Evolutionary conservation across 1,284 basidiomycete genomes (phyloP).

Genomic region (Austroboletus olivaceoglutinosus): DNA sequence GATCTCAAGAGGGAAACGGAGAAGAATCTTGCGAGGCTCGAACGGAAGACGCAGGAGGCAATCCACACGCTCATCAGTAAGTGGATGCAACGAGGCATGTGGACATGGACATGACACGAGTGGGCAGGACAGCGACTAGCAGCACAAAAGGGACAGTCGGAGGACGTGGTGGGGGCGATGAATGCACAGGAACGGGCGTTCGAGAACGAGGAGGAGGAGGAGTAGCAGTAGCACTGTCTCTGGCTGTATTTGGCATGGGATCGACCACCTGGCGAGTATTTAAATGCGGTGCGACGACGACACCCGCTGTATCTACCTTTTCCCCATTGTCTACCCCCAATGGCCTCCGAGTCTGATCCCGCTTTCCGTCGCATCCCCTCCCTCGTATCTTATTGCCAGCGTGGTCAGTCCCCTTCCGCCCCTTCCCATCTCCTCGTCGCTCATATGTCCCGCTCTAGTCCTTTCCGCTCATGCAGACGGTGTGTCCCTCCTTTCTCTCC

Average conservation of each 20-base stretch:
- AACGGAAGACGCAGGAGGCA: constrained; percentile 87
- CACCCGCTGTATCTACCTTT: not conserved
- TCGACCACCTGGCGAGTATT: constrained; percentile 8
- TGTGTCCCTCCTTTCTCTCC: constrained; percentile 23
- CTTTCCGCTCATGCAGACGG: constrained; percentile 56
- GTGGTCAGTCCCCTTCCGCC: constrained; percentile 20
- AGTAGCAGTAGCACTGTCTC: not conserved
- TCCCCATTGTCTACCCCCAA: constrained; percentile 1
- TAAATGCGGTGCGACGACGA: constrained; percentile 12
- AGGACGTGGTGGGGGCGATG: constrained; percentile 77
- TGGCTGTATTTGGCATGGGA: constrained; percentile 23
- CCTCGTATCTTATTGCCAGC: constrained; percentile 49
- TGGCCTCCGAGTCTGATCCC: constrained; percentile 33
- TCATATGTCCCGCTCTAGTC: constrained; percentile 37
- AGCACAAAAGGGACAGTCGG: constrained; percentile 71
- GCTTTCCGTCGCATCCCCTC: constrained; percentile 42
- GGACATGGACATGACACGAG: constrained; percentile 3
- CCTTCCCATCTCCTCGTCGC: not conserved
- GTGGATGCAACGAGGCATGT: constrained; percentile 34
- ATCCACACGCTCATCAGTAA: constrained; percentile 90
- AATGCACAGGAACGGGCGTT: constrained; percentile 60
- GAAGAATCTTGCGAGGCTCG: constrained; percentile 85
- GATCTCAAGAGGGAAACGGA: constrained; percentile 95
- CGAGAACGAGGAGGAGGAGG: constrained; percentile 42
- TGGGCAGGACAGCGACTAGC: constrained; percentile 68